These are phyloP conservation scores for Pseudozyma hubeiensis DNA, from an alignment of 1,284 basidiomycete species.

Conservation along the genomic window DNA sequence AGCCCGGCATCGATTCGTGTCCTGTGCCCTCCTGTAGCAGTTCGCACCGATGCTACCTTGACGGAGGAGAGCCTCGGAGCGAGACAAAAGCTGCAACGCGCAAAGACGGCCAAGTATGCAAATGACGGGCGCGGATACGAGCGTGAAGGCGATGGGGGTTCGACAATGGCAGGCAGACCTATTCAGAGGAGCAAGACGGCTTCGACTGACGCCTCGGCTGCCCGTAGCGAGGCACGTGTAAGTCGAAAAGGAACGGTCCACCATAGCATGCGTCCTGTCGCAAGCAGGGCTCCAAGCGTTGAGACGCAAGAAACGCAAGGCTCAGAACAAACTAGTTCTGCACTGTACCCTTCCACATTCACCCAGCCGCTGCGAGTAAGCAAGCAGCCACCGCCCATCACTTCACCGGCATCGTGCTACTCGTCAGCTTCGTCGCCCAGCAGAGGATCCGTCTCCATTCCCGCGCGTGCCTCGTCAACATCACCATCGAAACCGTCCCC, in stretches of 20 bases:
- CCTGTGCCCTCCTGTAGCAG: conserved; percentile 1
- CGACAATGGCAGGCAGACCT: not conserved
- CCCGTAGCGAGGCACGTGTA: not conserved
- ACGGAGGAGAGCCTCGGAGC: conserved; percentile 1
- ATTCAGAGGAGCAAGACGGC: conserved; percentile 34
- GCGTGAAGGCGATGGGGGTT: too few species aligned
- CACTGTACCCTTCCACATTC: conserved; percentile 2
- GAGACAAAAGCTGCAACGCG: conserved; percentile 31
- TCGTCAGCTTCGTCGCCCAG: not conserved
- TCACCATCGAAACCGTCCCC: conserved; percentile 8
- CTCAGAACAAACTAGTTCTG: not conserved
- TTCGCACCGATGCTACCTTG: not conserved
- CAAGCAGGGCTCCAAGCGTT: not conserved
- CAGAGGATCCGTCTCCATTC: conserved; percentile 5
- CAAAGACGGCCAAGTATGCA: conserved; percentile 22
- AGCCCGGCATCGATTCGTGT: conserved; percentile 4
- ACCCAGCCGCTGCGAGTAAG: conserved; percentile 21
- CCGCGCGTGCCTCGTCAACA: conserved; percentile 18
- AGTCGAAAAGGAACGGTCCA: conserved; percentile 24
- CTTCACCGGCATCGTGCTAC: not conserved
- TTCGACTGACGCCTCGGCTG: conserved; percentile 8
- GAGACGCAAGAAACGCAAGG: not conserved
- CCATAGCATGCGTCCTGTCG: conserved; percentile 1
- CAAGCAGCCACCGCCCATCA: conserved; percentile 5
- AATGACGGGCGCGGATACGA: not conserved